These are phyloP conservation scores for Phyllosticta citriasiana DNA, from an alignment of 2,329 filamentous ascomycete genomes.

Conservation along the genomic window DNA sequence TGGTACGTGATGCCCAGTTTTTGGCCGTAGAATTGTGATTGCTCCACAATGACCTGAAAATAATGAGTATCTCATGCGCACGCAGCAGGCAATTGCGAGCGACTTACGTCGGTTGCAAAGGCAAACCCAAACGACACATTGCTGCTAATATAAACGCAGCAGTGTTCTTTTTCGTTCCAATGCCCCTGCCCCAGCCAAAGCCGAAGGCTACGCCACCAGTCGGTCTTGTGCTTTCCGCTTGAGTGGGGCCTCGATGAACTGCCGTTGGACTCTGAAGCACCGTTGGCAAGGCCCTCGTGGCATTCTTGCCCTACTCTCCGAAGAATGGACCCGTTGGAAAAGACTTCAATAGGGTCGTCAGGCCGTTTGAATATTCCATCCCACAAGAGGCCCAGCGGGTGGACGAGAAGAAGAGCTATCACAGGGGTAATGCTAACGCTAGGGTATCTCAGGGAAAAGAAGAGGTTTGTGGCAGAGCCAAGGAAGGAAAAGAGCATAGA, in stretches of 20 bases:
- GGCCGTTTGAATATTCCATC: conserved; percentile 58
- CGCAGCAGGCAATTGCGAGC: neutral
- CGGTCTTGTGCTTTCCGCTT: neutral
- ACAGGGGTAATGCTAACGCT: conserved; percentile 84
- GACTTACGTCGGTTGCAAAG: conserved; percentile 65
- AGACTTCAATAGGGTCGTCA: conserved; percentile 45
- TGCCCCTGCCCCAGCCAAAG: conserved; percentile 69
- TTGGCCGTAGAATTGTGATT: conserved; percentile 82
- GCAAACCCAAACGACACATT: conserved; percentile 86
- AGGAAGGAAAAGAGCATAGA: conserved; percentile 72
- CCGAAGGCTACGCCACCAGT: conserved; percentile 40
- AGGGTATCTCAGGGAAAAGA: conserved; percentile 83
- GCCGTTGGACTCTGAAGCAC: neutral
- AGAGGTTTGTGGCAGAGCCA: conserved; percentile 75
- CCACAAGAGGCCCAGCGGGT: conserved; percentile 73
- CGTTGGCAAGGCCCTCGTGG: neutral
- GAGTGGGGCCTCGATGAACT: neutral
- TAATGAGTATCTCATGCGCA: conserved; percentile 5
- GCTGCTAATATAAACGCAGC: conserved; percentile 80
- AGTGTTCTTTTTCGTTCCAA: conserved; percentile 86
- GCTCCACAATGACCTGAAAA: conserved; percentile 65
- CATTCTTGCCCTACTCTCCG: conserved; percentile 6
- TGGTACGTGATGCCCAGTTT: conserved; percentile 68
- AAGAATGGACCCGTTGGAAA: conserved; percentile 46
- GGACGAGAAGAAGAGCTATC: conserved; percentile 75